Conservation (phyloP, 805 yeast genomes). For the Ogataea neopini region DNA sequence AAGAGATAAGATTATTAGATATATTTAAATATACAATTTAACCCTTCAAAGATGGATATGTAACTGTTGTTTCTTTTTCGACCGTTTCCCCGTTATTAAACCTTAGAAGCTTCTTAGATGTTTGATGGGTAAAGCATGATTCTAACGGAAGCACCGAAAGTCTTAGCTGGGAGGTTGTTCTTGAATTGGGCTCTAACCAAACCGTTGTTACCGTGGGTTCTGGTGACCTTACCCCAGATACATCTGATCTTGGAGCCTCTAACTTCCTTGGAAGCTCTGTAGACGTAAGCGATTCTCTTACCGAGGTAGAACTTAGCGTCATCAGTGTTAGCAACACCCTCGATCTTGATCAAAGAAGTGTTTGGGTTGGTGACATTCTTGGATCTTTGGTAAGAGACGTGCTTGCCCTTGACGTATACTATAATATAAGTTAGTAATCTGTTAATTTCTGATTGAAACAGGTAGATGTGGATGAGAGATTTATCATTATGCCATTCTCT, state of each 20-base stretch:
- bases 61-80: slow-evolving; percentile 12
- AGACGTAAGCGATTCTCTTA: slow-evolving; percentile 98
- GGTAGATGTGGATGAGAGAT: neutral
- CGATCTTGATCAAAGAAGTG: slow-evolving; percentile 94
- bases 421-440: slow-evolving; percentile 24
- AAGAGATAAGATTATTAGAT: slow-evolving; percentile 13
- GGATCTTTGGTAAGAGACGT: slow-evolving; percentile 99
- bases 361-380: slow-evolving; percentile 98
- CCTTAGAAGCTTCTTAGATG: slow-evolving; percentile 64
- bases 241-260: slow-evolving; percentile 99
- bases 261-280: slow-evolving; percentile 97
- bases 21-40: slow-evolving; percentile 12
- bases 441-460: neutral
- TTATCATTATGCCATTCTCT: too few relatives aligned
- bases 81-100: slow-evolving; percentile 12
- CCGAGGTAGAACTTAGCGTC: slow-evolving; percentile 99
- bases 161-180: slow-evolving; percentile 98
- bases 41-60: slow-evolving; percentile 13
- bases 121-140: slow-evolving; percentile 99
- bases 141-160: slow-evolving; percentile 99
- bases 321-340: slow-evolving; percentile 88
- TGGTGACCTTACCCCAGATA: slow-evolving; percentile 98
- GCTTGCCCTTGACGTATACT: slow-evolving; percentile 99
- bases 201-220: slow-evolving; percentile 99
- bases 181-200: slow-evolving; percentile 98